Evolutionary conservation across 2,329 filamentous ascomycete genomes (phyloP).

Genomic region (Claviceps capensis): DNA sequence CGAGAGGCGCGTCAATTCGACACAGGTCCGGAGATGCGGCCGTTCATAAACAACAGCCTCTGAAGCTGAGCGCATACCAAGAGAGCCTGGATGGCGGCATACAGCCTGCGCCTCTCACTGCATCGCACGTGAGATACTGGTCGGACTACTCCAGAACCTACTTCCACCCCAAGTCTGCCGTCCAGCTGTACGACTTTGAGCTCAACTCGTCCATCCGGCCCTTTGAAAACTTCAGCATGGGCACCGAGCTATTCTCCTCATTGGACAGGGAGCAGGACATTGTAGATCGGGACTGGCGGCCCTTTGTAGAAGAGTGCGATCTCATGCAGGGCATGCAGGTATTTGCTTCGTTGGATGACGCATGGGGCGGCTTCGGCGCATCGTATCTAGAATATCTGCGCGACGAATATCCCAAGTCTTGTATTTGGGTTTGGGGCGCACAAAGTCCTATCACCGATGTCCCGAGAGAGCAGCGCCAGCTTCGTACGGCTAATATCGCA

Average conservation of each 20-base stretch:
- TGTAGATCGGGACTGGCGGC: conserved; percentile 77
- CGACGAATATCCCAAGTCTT: conserved; percentile 83
- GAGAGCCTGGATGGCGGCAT: conserved; percentile 61
- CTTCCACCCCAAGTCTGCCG: conserved; percentile 76
- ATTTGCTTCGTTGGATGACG: conserved; percentile 58
- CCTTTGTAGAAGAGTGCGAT: conserved; percentile 87
- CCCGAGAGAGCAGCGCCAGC: conserved; percentile 34
- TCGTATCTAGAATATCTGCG: conserved; percentile 63
- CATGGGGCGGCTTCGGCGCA: conserved; percentile 66
- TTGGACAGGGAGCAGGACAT: conserved; percentile 74
- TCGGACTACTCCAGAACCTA: conserved; percentile 90
- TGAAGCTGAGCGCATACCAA: conserved; percentile 64
- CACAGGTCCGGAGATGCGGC: conserved; percentile 51
- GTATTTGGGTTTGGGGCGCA: conserved; percentile 76
- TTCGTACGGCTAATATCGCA: conserved; percentile 60
- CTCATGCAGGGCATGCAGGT: conserved; percentile 79
- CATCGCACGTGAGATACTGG: conserved; percentile 79
- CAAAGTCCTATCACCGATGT: conserved; percentile 46
- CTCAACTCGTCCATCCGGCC: conserved; percentile 67
- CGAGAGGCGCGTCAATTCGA: background rate
- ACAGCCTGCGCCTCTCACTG: conserved; percentile 50
- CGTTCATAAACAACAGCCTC: conserved; percentile 53
- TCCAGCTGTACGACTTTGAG: conserved; percentile 81
- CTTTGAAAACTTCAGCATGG: conserved; percentile 81
- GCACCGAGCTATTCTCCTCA: conserved; percentile 59